Percentiles rank a stretch among this genome's conserved stretches.
Evolutionary conservation across 306 rosid genomes (phyloP).

Genomic region (Rosa chinensis): DNA sequence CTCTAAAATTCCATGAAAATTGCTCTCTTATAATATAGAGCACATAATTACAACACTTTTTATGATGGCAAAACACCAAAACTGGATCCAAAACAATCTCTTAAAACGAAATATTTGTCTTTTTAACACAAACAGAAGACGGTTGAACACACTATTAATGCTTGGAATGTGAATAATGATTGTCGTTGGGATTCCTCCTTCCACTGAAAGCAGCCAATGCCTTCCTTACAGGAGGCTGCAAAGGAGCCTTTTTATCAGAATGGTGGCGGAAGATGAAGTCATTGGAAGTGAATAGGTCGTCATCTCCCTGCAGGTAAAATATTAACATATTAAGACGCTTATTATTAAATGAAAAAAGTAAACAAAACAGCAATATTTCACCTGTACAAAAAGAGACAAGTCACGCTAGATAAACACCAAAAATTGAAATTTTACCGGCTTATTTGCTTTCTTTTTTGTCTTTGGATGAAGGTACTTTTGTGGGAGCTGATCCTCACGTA

Average conservation of each 20-base stretch:
- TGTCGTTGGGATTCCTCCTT: constrained; percentile 92
- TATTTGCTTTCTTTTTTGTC: constrained; percentile 71
- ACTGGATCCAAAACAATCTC: neutral
- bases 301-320: constrained; percentile 60
- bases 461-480: constrained; percentile 79
- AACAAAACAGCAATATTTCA: constrained; percentile 9
- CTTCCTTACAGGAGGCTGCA: constrained; percentile 88
- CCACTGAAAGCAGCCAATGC: constrained; percentile 74
- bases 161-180: constrained; percentile 72
- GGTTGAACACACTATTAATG: constrained; percentile 29
- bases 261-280: constrained; percentile 67
- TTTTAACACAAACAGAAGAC: neutral
- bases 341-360: neutral
- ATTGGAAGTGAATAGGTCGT: constrained; percentile 50
- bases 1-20: neutral
- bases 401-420: neutral
- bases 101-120: neutral
- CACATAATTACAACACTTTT: neutral
- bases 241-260: constrained; percentile 62
- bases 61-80: neutral
- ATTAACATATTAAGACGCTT: neutral
- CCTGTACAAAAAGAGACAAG: neutral
- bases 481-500: constrained; percentile 98
- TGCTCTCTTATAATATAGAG: neutral
- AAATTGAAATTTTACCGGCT: constrained; percentile 42